Evolutionary conservation across 805 yeast genomes (phyloP).

Genomic region (Saccharomyces eubayanus): DNA sequence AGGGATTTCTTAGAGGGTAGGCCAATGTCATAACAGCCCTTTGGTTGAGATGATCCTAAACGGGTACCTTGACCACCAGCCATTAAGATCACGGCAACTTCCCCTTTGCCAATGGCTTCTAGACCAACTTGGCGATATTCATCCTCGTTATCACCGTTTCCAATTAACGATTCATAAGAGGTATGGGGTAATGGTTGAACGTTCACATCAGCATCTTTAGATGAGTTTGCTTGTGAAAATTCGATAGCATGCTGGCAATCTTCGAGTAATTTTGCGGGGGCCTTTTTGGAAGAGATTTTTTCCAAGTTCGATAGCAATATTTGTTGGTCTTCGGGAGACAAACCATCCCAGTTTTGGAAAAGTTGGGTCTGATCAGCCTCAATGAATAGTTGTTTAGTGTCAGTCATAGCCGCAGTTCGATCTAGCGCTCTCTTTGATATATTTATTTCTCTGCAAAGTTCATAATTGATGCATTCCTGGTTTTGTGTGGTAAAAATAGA

Average conservation of each 20-base stretch:
- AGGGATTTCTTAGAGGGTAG: slow-evolving; percentile 77
- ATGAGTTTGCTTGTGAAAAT: slow-evolving; percentile 24
- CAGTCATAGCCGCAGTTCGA: neutral
- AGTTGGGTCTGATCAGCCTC: slow-evolving; percentile 48
- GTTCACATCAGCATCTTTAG: slow-evolving; percentile 15
- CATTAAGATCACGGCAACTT: slow-evolving; percentile 85
- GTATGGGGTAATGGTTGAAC: slow-evolving; percentile 47
- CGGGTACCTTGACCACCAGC: slow-evolving; percentile 99
- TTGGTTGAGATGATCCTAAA: slow-evolving; percentile 81
- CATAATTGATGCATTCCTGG: neutral
- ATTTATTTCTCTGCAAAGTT: neutral
- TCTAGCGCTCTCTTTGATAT: neutral
- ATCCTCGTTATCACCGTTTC: slow-evolving; percentile 19
- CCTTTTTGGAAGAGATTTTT: slow-evolving; percentile 11
- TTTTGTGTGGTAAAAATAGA: neutral
- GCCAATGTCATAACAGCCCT: slow-evolving; percentile 86
- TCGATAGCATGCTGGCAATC: slow-evolving; percentile 36
- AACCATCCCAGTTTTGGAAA: slow-evolving; percentile 39
- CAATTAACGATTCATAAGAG: slow-evolving; percentile 43
- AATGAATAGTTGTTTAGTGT: slow-evolving; percentile 28
- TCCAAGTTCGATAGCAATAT: slow-evolving; percentile 30
- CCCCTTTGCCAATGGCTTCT: slow-evolving; percentile 54
- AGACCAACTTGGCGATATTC: slow-evolving; percentile 53
- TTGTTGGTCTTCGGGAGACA: slow-evolving; percentile 32
- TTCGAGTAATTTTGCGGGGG: slow-evolving; percentile 30